phyloP scores from a whole-genome alignment of 768 basidiomycete genomes.

The Tephrocybe sp. region DNA sequence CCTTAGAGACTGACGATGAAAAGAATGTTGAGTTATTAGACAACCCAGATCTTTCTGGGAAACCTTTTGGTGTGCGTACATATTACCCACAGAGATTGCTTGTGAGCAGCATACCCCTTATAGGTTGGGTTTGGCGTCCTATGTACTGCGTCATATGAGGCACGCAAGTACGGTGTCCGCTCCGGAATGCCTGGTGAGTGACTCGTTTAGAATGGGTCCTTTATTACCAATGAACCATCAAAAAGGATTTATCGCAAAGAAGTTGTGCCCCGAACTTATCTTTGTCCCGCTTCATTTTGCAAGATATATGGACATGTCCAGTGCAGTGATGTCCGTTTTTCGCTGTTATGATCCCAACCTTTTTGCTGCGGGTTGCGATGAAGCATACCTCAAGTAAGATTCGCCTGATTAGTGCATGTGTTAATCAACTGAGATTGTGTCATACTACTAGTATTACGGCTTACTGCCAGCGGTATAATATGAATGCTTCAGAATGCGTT shows the following conservation, averaged over 20 bases:
- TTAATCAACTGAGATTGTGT: slow-evolving; percentile 7
- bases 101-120: slow-evolving; percentile 18
- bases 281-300: slow-evolving; percentile 58
- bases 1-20: no score
- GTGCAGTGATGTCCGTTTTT: slow-evolving; percentile 68
- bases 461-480: slow-evolving; percentile 69
- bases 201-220: background rate
- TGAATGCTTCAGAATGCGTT: slow-evolving; percentile 76
- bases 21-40: slow-evolving; percentile 74
- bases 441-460: slow-evolving; percentile 63
- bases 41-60: slow-evolving; percentile 62
- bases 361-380: slow-evolving; percentile 79
- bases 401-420: background rate
- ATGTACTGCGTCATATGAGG: slow-evolving; percentile 90
- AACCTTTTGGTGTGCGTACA: slow-evolving; percentile 66
- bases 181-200: slow-evolving; percentile 90
- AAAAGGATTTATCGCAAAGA: slow-evolving; percentile 87
- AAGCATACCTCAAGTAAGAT: slow-evolving; percentile 86
- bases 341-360: slow-evolving; percentile 76
- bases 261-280: slow-evolving; percentile 88
- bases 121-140: slow-evolving; percentile 83
- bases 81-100: slow-evolving; percentile 11
- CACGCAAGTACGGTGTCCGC: slow-evolving; percentile 85
- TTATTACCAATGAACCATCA: background rate
- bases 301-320: slow-evolving; percentile 71